Conservation (phyloP, 208 protist genomes). For the Strigomonas culicis region DNA sequence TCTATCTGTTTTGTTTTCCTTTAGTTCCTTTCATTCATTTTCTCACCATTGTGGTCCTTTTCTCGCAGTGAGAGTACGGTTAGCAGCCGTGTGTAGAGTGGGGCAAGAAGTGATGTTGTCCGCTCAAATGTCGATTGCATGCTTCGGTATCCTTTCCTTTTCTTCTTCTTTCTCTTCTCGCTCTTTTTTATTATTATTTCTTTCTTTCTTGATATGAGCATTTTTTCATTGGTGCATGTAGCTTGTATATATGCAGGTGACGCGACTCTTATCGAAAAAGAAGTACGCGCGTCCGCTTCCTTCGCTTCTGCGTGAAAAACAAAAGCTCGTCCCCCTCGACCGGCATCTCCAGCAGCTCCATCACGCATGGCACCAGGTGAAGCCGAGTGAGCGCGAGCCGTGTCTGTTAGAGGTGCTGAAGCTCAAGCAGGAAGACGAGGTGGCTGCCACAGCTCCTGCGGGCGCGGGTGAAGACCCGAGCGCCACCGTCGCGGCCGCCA, state of each 20-base stretch:
- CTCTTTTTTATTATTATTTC: constrained; percentile 15
- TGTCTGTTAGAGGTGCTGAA: neutral
- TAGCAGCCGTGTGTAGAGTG: no score
- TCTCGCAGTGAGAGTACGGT: no score
- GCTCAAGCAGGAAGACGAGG: neutral
- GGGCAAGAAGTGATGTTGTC: no score
- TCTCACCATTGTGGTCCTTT: no score
- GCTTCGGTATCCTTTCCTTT: no score
- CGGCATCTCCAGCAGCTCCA: neutral
- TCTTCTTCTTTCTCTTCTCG: constrained; percentile 5
- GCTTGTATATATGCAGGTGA: neutral
- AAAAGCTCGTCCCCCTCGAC: neutral
- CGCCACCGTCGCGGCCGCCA: neutral
- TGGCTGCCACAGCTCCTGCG: no score
- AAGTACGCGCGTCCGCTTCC: neutral
- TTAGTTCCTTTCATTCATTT: no score
- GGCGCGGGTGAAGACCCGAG: neutral
- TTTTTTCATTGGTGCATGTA: no score
- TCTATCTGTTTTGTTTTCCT: no score
- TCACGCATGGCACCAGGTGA: neutral
- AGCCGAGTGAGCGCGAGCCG: neutral
- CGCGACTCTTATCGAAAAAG: neutral
- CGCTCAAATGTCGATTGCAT: no score
- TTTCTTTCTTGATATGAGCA: constrained; percentile 4
- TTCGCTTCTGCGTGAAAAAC: neutral